Conservation (phyloP, 306 rosid genomes). For the Vigna angularis region DNA sequence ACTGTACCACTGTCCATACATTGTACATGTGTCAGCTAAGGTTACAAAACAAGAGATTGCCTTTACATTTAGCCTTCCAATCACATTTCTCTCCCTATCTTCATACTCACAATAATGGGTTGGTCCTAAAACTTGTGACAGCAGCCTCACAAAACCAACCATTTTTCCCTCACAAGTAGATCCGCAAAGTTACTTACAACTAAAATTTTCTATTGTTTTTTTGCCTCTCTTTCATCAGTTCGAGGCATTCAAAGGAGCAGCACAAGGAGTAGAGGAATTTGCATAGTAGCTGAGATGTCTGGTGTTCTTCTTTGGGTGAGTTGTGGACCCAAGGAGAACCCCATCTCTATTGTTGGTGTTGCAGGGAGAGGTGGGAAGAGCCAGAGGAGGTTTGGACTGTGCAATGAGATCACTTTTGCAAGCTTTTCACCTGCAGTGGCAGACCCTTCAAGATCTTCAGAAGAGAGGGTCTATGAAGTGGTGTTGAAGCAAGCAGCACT, state of each 20-base stretch:
- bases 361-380: constrained; percentile 37
- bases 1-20: constrained; percentile 43
- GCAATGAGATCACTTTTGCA: constrained; percentile 54
- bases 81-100: constrained; percentile 44
- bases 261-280: not conserved
- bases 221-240: not conserved
- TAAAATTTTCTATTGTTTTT: not conserved
- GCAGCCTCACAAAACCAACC: constrained; percentile 23
- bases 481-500: constrained; percentile 91
- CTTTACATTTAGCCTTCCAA: constrained; percentile 40
- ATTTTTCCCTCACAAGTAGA: constrained; percentile 1
- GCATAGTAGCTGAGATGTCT: constrained; percentile 55
- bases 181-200: not conserved
- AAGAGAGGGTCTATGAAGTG: constrained; percentile 87
- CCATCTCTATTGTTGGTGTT: constrained; percentile 52
- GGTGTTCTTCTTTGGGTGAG: constrained; percentile 70
- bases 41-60: constrained; percentile 35
- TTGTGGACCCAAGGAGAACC: constrained; percentile 66
- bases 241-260: constrained; percentile 17
- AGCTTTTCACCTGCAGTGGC: constrained; percentile 61
- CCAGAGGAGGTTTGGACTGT: constrained; percentile 50
- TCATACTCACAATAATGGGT: not conserved
- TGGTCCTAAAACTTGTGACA: constrained; percentile 3
- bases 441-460: constrained; percentile 74
- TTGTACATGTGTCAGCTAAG: constrained; percentile 45